Evolutionary conservation across 495 filamentous ascomycete species (phyloP), one percentile per base, ranked within the genome.

Genomic region (Lasiosphaeria miniovina): DNA sequence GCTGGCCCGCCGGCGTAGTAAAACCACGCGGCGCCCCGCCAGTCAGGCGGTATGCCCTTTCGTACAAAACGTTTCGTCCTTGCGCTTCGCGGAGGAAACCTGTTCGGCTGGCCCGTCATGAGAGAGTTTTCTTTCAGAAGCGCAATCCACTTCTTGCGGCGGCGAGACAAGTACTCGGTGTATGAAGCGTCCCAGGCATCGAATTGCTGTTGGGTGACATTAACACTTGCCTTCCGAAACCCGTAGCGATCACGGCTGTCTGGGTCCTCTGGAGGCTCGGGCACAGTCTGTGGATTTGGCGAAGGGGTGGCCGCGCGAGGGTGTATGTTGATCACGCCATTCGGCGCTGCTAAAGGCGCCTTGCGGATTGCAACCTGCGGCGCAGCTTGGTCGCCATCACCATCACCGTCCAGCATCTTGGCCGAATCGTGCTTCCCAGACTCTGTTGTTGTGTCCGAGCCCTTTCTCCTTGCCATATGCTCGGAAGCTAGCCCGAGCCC

Each of bases 1-100:
- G 85, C 82, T 34, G 90, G 89, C 6, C 94, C 94, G 11, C 91
- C 91, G n/a, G 91, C 92, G 71, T 97, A 98, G 73, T 87, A 98
- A 66, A 96, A 98, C 94, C 94, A 98, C 36, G 94, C 93, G 5
- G 88, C 87, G 10, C 94, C 94, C 65, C 94, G 83, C 84, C 90
- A 92, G 58, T 96, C 90, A 1, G 92, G 88, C 3, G 94, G 94
- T 32, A 97, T 91, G n/a, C 94, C 94, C 71, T 98, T 98, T 38
- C 93, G 86, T 35, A 96, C 83, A 67, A 90, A 96, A 11, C 91
- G 82, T 74, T 96, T 96, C 35, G 93, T 82, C 67, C 93, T 95
- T 45, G 82, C 78, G 12, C 87, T 91, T 57, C 85, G 88, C 0
- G 87, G 82, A 0, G 94, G 94, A 61, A 98, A 98, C 4, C 80